Evolutionary conservation across 2,329 filamentous ascomycete genomes (phyloP).

Genomic region (Colletotrichum graminicola): DNA sequence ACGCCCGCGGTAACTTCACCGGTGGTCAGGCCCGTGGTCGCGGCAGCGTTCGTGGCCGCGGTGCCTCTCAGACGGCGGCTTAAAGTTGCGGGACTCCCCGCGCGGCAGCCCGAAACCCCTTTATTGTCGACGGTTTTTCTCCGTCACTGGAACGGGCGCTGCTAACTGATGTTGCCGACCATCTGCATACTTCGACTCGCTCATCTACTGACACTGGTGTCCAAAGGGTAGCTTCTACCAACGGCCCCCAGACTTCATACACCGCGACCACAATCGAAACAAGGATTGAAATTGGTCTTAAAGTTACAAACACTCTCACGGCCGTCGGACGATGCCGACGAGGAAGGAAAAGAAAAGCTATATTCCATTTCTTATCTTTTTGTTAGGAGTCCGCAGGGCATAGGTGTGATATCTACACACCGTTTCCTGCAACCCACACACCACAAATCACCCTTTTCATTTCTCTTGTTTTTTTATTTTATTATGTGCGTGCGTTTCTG

Average conservation of each 20-base stretch:
- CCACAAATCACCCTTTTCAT: constrained; percentile 13
- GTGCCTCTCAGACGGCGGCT: constrained; percentile 62
- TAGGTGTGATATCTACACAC: constrained; percentile 36
- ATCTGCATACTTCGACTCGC: background rate
- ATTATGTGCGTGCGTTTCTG: constrained; percentile 23
- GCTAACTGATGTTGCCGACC: background rate
- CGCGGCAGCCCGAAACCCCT: background rate
- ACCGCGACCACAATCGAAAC: constrained; percentile 5
- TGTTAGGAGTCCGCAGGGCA: constrained; percentile 37
- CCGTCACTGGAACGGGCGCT: background rate
- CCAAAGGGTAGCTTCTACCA: background rate
- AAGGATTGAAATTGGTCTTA: background rate
- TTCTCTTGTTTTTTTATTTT: constrained; percentile 25
- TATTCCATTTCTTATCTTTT: constrained; percentile 23
- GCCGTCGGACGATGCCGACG: constrained; percentile 19
- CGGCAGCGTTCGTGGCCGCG: constrained; percentile 75
- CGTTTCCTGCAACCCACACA: constrained; percentile 33
- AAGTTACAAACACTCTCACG: constrained; percentile 22
- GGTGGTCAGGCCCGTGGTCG: constrained; percentile 75
- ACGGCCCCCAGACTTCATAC: background rate
- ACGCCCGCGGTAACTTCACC: constrained; percentile 76
- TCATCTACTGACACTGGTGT: background rate
- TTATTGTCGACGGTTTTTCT: background rate
- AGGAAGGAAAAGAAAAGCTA: constrained; percentile 30
- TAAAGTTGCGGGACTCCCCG: constrained; percentile 5